A percentile compares a stretch with the other conserved stretches of the same genome.
phyloP scores from a whole-genome alignment of 306 rosid genomes.

The Hippophae tibetana region DNA sequence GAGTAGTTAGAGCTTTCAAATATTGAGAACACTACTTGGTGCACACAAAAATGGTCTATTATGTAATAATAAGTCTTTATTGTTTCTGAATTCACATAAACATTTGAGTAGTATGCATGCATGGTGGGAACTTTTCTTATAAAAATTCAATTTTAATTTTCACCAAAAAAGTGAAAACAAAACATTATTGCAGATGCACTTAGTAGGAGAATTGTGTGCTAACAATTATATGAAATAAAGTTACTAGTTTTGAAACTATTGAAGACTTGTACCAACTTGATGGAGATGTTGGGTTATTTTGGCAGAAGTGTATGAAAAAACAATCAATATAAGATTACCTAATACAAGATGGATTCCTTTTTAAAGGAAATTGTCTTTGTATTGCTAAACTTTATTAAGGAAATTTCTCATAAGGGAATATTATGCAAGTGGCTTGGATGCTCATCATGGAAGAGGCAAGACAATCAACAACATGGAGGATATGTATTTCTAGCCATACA shows the following conservation, averaged over 20 bases:
- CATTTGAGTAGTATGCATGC: background rate
- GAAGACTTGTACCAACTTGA: background rate
- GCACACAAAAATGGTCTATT: background rate
- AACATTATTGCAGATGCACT: background rate
- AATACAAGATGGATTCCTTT: background rate
- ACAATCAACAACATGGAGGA: too few species aligned
- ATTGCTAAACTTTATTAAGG: background rate
- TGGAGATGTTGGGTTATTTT: too few species aligned
- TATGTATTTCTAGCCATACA: too few species aligned
- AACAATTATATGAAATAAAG: rapidly evolving
- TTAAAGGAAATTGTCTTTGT: background rate
- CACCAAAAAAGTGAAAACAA: background rate
- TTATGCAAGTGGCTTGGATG: background rate
- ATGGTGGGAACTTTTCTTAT: background rate
- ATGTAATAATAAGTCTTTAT: background rate
- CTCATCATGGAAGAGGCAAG: background rate
- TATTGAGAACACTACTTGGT: background rate
- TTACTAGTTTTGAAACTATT: background rate
- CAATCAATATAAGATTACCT: background rate
- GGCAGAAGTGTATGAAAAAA: background rate
- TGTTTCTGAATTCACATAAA: background rate
- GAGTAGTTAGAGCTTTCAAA: background rate
- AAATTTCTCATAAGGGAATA: too few species aligned
- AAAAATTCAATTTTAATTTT: too few species aligned
- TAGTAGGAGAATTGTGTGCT: background rate